Percentiles rank a stretch among this genome's conserved stretches.
Conservation (phyloP, 2,329 filamentous ascomycete genomes). For the Fusarium torulosum region DNA sequence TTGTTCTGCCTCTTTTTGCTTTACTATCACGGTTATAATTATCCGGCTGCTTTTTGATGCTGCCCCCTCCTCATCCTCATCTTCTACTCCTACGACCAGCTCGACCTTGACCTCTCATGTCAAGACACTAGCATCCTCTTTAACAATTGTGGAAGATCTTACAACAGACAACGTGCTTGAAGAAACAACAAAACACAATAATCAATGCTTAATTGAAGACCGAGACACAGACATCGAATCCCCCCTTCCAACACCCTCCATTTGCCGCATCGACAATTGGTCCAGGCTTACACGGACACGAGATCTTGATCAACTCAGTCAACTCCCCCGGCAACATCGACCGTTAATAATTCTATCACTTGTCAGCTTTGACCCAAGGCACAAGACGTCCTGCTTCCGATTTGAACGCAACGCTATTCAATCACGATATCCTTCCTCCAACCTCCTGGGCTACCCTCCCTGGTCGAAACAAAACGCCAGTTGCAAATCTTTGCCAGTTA, state of each 20-base stretch:
- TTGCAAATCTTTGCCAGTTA: slow-evolving; percentile 26
- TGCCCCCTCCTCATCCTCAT: slow-evolving; percentile 30
- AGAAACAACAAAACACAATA: slow-evolving; percentile 6
- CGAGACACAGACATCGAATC: slow-evolving; percentile 22
- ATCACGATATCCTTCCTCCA: slow-evolving; percentile 32
- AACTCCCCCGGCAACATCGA: slow-evolving; percentile 12
- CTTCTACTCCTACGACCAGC: slow-evolving; percentile 33
- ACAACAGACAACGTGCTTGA: slow-evolving; percentile 11
- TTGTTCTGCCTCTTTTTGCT: slow-evolving; percentile 23
- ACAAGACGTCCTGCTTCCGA: slow-evolving; percentile 8
- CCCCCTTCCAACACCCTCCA: slow-evolving; percentile 10
- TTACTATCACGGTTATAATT: slow-evolving; percentile 25
- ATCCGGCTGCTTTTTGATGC: slow-evolving; percentile 39
- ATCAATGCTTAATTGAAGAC: slow-evolving; percentile 17
- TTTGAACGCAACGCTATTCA: slow-evolving; percentile 20
- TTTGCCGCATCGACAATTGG: slow-evolving; percentile 22
- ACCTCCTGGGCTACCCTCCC: slow-evolving; percentile 21
- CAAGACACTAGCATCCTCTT: slow-evolving; percentile 20
- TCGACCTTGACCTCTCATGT: slow-evolving; percentile 31
- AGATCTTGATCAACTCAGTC: slow-evolving; percentile 36
- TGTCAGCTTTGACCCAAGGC: slow-evolving; percentile 15
- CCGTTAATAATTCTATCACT: slow-evolving; percentile 21
- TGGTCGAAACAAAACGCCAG: slow-evolving; percentile 17
- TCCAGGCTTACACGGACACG: slow-evolving; percentile 37
- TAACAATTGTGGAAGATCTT: slow-evolving; percentile 13